phyloP scores from a whole-genome alignment of 306 rosid genomes.

The Trichosanthes cucumerina region DNA sequence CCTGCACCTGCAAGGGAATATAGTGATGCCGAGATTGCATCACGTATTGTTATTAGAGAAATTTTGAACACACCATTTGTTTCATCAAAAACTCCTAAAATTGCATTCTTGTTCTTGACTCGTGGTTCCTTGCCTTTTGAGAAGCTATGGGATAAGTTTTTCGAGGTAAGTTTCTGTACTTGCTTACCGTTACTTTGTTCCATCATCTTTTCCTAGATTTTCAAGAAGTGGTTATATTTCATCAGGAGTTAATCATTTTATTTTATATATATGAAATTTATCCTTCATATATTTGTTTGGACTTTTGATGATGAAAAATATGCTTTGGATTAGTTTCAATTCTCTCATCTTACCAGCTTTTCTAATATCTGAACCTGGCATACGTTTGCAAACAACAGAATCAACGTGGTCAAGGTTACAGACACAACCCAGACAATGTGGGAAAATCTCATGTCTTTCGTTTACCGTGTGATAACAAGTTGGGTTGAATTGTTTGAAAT shows the following conservation, averaged over 20 bases:
- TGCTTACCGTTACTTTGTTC: neutral
- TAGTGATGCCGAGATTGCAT: slow-evolving; percentile 75
- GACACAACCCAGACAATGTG: neutral
- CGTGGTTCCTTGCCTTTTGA: slow-evolving; percentile 84
- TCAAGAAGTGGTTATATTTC: neutral
- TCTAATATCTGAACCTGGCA: neutral
- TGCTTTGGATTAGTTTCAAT: neutral
- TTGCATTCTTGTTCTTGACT: slow-evolving; percentile 92
- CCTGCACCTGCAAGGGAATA: slow-evolving; percentile 65
- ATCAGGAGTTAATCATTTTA: neutral
- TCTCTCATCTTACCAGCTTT: neutral
- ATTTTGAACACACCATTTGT: slow-evolving; percentile 44
- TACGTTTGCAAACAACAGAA: neutral
- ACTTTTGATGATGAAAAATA: neutral
- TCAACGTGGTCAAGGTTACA: neutral
- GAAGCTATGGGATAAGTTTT: slow-evolving; percentile 89
- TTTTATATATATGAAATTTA: no score
- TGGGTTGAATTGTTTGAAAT: neutral
- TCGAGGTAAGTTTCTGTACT: slow-evolving; percentile 49
- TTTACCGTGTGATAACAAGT: neutral
- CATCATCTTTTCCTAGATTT: neutral
- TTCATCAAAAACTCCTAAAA: slow-evolving; percentile 42
- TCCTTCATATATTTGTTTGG: neutral
- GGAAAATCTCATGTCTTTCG: neutral
- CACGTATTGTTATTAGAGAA: slow-evolving; percentile 65